Conservation (phyloP, 108 stramenopile species). For the Mediolabrus comicus region DNA sequence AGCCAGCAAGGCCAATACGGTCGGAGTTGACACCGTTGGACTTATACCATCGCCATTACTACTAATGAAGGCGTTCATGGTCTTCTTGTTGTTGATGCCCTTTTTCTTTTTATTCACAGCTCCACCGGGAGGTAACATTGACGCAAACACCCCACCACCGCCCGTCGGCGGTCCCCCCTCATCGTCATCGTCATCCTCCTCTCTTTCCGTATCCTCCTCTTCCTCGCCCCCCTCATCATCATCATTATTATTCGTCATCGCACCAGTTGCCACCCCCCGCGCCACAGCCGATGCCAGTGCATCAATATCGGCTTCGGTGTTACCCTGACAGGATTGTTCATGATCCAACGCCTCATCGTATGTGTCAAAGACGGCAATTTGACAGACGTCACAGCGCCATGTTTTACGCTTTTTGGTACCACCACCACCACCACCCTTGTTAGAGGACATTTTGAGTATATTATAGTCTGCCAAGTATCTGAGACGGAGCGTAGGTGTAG, state of each 20-base stretch:
- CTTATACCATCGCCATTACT: neutral
- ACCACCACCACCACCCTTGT: too few relatives aligned
- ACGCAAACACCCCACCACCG: too few relatives aligned
- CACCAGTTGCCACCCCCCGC: neutral
- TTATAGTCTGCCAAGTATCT: too few relatives aligned
- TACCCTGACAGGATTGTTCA: slow-evolving; percentile 29
- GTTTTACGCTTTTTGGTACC: slow-evolving; percentile 2
- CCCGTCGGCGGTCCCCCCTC: too few relatives aligned
- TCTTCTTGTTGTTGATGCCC: neutral
- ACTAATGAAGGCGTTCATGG: neutral
- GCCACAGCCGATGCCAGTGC: neutral
- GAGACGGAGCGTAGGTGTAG: too few relatives aligned
- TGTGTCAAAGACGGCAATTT: slow-evolving; percentile 63
- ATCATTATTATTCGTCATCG: neutral
- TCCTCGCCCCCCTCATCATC: neutral
- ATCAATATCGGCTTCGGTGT: neutral
- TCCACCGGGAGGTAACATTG: neutral
- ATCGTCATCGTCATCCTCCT: neutral
- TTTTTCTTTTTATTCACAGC: neutral
- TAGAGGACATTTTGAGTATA: neutral
- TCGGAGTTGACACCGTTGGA: neutral
- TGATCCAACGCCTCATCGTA: slow-evolving; percentile 78
- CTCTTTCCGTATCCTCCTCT: neutral
- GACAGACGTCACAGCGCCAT: slow-evolving; percentile 83
- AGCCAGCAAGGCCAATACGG: neutral